Base-by-base conservation (phyloP, 192 early-diverging fungal genomes). In the Entomortierella chlamydospora region DNA sequence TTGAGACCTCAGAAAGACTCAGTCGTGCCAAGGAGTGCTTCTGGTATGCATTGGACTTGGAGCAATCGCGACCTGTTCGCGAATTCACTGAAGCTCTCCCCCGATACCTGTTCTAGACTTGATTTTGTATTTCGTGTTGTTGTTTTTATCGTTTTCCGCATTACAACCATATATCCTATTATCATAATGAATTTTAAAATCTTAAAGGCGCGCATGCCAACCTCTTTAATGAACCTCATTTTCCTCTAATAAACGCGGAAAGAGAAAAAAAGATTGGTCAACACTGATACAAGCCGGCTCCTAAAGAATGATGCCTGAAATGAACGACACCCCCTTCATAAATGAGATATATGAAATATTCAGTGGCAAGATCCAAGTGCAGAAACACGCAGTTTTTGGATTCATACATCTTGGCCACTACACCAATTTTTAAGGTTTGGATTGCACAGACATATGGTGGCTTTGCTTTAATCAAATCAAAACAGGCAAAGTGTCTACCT, bases 31-130 rank as follows among this genome's bases (percentile, higher is more conserved):
- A 89, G 53, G 84, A 87, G 28, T 89, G 86, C 57, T 73, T 89
- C 33, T 84, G 86, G 82, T 90, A 87, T 69, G 90, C 90, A 22
- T 66, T 90, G 17, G 86, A 89, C 57, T 68, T 91, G 17, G 88
- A 89, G 66, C 69, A 62, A 2, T 83, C 88, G 4, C 77, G 81
- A 15, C 88, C 88, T 17, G 81, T 87, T 18, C 66, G 43, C 57
- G 66, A 59, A 15, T 68, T 68, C 28, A 50, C 56, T 2, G 66
- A 68, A 9, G 66, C 57, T 2, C 45, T 68, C 15, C 66, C 66
- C 23, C 42, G 66, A 50, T 68, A 58, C 66, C 56, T 68, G 18
- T 56, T 26, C 57, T 68, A 64, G 51, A 63, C 25, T 26, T 47
- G 42, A 11, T 42, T 45, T 45, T 43, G 9, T 22, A 11, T 13